Base-by-base conservation (phyloP, 805 yeast species). In the Cyberlindnera veronae region DNA sequence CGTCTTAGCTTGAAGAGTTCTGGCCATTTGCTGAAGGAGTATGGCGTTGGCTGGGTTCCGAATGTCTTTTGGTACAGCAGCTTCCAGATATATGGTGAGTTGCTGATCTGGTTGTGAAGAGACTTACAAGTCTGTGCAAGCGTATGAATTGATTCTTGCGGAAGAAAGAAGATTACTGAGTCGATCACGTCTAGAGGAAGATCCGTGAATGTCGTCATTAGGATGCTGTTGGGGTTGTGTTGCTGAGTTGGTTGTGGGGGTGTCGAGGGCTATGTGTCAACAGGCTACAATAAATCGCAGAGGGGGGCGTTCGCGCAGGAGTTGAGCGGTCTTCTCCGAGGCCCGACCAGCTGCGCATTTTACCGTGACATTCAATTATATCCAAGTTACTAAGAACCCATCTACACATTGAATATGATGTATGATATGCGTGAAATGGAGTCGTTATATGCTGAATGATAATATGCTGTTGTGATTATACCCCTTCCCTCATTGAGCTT, bases 11-110 rank as follows among this genome's bases (percentile, higher is more conserved):
- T 51, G 56, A 68, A 77, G 29, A 76, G 47, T 17, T 68, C 67
- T 1, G 72, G 69, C 84, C 84, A 79, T 48, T 71, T 69, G 50
- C 60, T 60, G 23, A 53, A 48, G 0, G 68, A 56, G 29, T 62
- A 57, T 1, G 79, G 74, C 8, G 66, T 64, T 6, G 72, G 69
- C 31, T 64, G 66, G 6, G 61, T 50, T 6, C 71, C 72, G 58
- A 76, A 80, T 12, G 69, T 63, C 46, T 67, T 67, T 14, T 57
- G 48, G 52, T 64, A 77, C 39, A 77, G 52, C 32, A 57, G 55
- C 36, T 63, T 65, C 76, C 76, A 73, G 1, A 68, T 71, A n/a
- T 46, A 46, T 4, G 67, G 46, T 19, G 77, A 66, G 34, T 64
- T 66, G 30, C 62, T 60, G 20, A 68, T 56, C 19, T 61, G 50